These are phyloP conservation scores for Filosporella fistucella DNA, from an alignment of 495 filamentous ascomycete species.

Conservation along the genomic window DNA sequence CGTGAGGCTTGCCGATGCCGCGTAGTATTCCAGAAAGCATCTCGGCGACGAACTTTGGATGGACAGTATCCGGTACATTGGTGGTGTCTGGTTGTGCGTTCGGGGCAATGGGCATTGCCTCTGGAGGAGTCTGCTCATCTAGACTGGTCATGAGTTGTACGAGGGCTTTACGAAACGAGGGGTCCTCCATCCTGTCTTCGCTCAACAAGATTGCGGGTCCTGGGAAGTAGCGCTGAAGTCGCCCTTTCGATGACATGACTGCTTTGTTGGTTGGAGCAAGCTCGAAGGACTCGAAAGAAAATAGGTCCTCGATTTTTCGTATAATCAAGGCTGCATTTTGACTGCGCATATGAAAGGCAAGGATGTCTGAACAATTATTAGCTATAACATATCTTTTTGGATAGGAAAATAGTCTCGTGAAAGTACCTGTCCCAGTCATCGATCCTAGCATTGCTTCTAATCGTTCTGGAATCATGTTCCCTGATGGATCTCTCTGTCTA, in stretches of 20 bases:
- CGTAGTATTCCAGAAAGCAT: conserved; percentile 44
- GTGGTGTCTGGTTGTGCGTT: conserved; percentile 33
- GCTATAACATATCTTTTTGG: not conserved
- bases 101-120: conserved; percentile 30
- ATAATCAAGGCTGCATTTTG: conserved; percentile 61
- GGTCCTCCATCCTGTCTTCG: conserved; percentile 26
- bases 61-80: conserved; percentile 48
- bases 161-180: conserved; percentile 32
- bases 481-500: conserved; percentile 4
- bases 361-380: conserved; percentile 13
- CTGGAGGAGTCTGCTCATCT: conserved; percentile 34
- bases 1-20: conserved; percentile 31
- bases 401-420: not conserved
- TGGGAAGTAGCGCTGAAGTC: conserved; percentile 52
- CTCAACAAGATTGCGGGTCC: conserved; percentile 39
- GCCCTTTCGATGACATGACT: conserved; percentile 43
- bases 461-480: conserved; percentile 4
- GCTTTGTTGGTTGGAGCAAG: conserved; percentile 41
- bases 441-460: conserved; percentile 1
- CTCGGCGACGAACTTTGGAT: conserved; percentile 53
- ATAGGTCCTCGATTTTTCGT: conserved; percentile 21
- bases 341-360: conserved; percentile 37
- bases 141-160: conserved; percentile 37
- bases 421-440: conserved; percentile 10
- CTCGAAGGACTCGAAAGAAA: conserved; percentile 53